Percentiles rank a stretch among this genome's conserved stretches.
Conservation (phyloP, 306 rosid genomes). For the Citrullus amarus region DNA sequence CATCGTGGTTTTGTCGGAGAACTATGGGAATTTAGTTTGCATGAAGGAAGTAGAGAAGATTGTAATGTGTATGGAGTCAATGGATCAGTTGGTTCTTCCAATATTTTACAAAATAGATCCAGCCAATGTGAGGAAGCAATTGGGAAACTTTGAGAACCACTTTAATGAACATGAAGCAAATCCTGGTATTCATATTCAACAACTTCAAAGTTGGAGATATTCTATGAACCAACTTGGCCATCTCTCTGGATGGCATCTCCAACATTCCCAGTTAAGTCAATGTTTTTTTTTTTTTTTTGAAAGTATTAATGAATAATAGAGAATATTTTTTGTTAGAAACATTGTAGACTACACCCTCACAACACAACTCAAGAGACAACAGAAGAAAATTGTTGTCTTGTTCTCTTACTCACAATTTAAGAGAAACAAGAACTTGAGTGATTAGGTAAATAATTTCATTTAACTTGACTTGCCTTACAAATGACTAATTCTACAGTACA, state of each 20-base stretch:
- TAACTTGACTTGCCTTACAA: no score
- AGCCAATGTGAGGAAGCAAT: slow-evolving; percentile 23
- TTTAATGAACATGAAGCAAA: slow-evolving; percentile 17
- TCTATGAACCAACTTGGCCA: slow-evolving; percentile 12
- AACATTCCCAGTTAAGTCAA: background rate
- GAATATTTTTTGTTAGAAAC: no score
- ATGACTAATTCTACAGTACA: no score
- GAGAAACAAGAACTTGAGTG: no score
- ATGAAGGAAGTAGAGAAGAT: slow-evolving; percentile 33
- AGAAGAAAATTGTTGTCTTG: no score
- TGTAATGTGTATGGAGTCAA: slow-evolving; percentile 12
- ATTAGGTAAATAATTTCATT: no score
- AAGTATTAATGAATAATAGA: no score
- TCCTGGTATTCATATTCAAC: background rate
- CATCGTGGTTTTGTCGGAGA: slow-evolving; percentile 29
- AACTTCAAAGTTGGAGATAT: slow-evolving; percentile 20
- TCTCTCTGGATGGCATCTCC: slow-evolving; percentile 2
- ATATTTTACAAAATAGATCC: slow-evolving; percentile 37
- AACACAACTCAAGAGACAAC: no score
- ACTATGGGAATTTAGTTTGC: slow-evolving; percentile 24
- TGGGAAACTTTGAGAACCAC: slow-evolving; percentile 8
- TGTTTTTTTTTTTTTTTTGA: no score
- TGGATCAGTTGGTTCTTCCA: slow-evolving; percentile 24
- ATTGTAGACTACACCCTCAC: no score
- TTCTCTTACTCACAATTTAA: no score